Conservation (phyloP, 257 asterid genomes). For the Euphrasia confusa region DNA sequence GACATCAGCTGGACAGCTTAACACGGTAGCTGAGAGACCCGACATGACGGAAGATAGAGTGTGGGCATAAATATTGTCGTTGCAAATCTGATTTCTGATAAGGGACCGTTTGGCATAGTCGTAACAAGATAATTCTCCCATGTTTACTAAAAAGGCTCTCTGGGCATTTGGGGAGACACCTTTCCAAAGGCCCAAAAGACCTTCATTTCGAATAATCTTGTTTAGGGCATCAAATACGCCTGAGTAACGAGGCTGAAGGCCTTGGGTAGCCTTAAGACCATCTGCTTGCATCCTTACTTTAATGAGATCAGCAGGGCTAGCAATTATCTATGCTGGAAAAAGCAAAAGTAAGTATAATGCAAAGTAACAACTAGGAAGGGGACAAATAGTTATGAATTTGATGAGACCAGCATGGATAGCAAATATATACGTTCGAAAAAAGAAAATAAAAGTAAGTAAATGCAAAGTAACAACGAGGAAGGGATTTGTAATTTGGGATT, state of each 20-base stretch:
- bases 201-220: slow-evolving; percentile 55
- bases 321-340: slow-evolving; percentile 57
- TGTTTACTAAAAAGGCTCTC: slow-evolving; percentile 79
- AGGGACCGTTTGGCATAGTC: slow-evolving; percentile 72
- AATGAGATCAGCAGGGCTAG: slow-evolving; percentile 92
- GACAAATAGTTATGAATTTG: slow-evolving; percentile 22
- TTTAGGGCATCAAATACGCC: slow-evolving; percentile 64
- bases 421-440: slow-evolving; percentile 50
- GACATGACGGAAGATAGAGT: slow-evolving; percentile 71
- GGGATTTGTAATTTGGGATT: too few relatives aligned
- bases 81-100: slow-evolving; percentile 43
- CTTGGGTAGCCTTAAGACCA: slow-evolving; percentile 42
- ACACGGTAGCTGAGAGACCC: slow-evolving; percentile 64
- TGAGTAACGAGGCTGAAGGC: slow-evolving; percentile 48
- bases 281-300: slow-evolving; percentile 95
- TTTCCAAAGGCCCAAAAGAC: slow-evolving; percentile 71
- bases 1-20: slow-evolving; percentile 91
- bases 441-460: slow-evolving; percentile 10
- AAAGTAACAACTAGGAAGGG: slow-evolving; percentile 15
- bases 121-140: slow-evolving; percentile 91
- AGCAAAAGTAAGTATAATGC: slow-evolving; percentile 18
- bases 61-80: slow-evolving; percentile 76
- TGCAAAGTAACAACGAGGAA: slow-evolving; percentile 18
- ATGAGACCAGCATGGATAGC: slow-evolving; percentile 92
- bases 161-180: slow-evolving; percentile 75